Base-by-base conservation (phyloP, 202 grass and related monocot species). In the Cymbopogon flexuosus region DNA sequence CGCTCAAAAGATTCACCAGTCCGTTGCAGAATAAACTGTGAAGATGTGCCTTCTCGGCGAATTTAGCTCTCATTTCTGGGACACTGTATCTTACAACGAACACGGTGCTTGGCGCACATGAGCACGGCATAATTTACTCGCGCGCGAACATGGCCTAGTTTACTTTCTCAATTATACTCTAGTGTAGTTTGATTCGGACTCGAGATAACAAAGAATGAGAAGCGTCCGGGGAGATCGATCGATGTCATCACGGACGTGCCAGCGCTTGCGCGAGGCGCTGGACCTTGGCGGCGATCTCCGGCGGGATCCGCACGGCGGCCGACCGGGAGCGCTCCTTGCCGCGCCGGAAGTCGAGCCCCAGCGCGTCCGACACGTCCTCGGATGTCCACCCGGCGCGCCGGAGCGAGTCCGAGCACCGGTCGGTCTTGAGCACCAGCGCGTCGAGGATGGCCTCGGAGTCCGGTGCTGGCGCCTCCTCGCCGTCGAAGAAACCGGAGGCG, bases 311-410 rank as follows among this genome's bases (percentile, higher is more conserved):
- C 79, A 96, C 78, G 27, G 80, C 77, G 21, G 77, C 30, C 3
- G 21, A 10, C 34, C 87, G 72, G 11, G 62, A 36, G 10, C 24
- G 75, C 8, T 80, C 68, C 46, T 78, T 86, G 6, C 80, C 68
- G 1, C 89, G 88, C 39, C 73, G 84, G 43, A 88, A 18, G 39
- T 91, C 87, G 5, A 93, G 86, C 27, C 86, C 88, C 11, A 99
- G 82, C 9, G 96, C 96, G 41, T 99, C 92, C 5, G 92, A 93
- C 60, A 99, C 88, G 40, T 99, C 96, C 62, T 99, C 90, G 1
- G 92, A 90, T 70, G 83, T 99, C 96, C 96, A 99, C 18, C 96
- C 96, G 4, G 96, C 92, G 11, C 88, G 79, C 40, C 85, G 58
- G 54, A 99, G 90, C 8, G 96, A 96, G 87, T 93, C 88, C 1